These are phyloP conservation scores for Emmonsia crescens DNA, from an alignment of 2,329 filamentous ascomycete species.

Conservation along the genomic window DNA sequence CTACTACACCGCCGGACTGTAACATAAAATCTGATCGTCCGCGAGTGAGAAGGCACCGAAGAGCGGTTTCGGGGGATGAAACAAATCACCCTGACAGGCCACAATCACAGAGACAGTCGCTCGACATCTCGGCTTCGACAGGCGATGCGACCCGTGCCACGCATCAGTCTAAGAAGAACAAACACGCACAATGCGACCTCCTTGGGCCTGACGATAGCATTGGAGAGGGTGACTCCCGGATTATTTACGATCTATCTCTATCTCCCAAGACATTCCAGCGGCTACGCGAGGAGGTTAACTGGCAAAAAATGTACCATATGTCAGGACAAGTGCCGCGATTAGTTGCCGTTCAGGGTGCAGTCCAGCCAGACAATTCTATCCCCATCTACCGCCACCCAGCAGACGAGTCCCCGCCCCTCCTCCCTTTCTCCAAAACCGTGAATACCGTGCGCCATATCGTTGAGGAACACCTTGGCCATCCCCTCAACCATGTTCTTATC, in stretches of 20 bases:
- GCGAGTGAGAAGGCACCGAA: conserved; percentile 1
- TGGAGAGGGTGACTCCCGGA: conserved; percentile 69
- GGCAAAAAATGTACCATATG: conserved; percentile 88
- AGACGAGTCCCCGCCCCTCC: conserved; percentile 70
- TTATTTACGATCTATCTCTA: conserved; percentile 61
- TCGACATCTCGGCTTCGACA: neutral
- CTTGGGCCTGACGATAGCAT: conserved; percentile 46
- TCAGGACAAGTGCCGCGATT: conserved; percentile 84
- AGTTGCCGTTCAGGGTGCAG: conserved; percentile 74
- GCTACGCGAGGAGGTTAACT: conserved; percentile 64
- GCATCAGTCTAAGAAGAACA: conserved; percentile 12
- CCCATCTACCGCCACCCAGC: conserved; percentile 93
- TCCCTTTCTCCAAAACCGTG: conserved; percentile 65
- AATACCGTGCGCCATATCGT: conserved; percentile 55
- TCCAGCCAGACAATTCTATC: conserved; percentile 55
- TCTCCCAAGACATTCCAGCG: conserved; percentile 51
- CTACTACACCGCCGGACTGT: too few relatives aligned
- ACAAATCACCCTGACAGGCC: neutral
- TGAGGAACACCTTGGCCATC: conserved; percentile 63
- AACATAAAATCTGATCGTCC: neutral
- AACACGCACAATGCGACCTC: conserved; percentile 17
- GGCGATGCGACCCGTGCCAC: neutral
- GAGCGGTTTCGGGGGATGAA: neutral
- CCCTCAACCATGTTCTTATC: conserved; percentile 82
- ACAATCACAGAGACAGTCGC: neutral